A percentile compares a stretch with the other conserved stretches of the same genome.
Evolutionary conservation across 768 basidiomycete genomes (phyloP).

Genomic region (Pleurotus platypus): DNA sequence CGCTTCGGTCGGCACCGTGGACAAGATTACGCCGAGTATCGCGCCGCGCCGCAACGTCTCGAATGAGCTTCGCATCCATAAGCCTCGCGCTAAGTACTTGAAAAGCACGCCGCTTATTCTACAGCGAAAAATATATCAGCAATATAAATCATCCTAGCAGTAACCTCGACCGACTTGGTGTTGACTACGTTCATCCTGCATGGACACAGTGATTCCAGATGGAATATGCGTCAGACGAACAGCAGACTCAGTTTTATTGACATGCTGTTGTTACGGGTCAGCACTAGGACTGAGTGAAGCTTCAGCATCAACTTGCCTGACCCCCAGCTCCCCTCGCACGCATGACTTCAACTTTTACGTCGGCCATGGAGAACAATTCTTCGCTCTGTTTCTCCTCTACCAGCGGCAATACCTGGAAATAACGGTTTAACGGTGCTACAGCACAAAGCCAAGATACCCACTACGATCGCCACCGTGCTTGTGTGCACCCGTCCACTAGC

Average conservation of each 20-base stretch:
- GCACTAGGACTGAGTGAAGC: background rate
- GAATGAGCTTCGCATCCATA: constrained; percentile 72
- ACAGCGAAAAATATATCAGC: background rate
- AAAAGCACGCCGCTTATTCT: constrained; percentile 95
- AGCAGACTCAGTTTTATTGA: constrained; percentile 98
- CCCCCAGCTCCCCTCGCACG: constrained; percentile 96
- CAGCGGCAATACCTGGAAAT: constrained; percentile 78
- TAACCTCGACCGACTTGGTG: constrained; percentile 60
- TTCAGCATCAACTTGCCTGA: constrained; percentile 49
- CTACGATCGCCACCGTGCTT: constrained; percentile 84
- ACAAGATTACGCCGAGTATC: constrained; percentile 71
- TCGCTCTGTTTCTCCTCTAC: constrained; percentile 59
- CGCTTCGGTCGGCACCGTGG: constrained; percentile 79
- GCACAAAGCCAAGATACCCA: constrained; percentile 31
- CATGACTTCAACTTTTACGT: constrained; percentile 92
- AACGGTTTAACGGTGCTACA: background rate
- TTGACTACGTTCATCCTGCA: constrained; percentile 97
- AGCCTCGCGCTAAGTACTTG: constrained; percentile 84
- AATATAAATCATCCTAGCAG: background rate
- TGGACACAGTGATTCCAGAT: constrained; percentile 91
- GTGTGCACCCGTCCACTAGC: constrained; percentile 87
- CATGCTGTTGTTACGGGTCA: constrained; percentile 55
- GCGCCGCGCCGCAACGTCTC: constrained; percentile 68
- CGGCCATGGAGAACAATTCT: constrained; percentile 74
- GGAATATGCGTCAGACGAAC: constrained; percentile 92